Evolutionary conservation across 148 eudicot genomes (phyloP).

Genomic region (Selenicereus undatus): DNA sequence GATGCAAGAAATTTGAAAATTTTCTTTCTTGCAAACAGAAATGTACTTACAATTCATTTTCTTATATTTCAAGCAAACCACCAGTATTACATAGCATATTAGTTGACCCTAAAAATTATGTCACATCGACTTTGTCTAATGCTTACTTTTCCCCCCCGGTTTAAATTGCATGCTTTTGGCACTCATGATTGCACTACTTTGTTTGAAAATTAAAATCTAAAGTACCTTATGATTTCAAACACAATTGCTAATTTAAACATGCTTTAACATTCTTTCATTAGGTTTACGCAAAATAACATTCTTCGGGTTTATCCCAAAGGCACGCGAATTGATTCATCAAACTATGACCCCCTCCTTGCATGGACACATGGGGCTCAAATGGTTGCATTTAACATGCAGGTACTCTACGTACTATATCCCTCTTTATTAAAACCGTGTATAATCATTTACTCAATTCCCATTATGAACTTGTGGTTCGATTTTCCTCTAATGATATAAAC

Average conservation of each 20-base stretch:
- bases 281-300: slow-evolving; percentile 76
- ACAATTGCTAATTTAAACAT: not conserved
- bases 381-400: slow-evolving; percentile 97
- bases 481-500: slow-evolving; percentile 41
- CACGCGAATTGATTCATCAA: slow-evolving; percentile 71
- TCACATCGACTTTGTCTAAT: too few relatives aligned
- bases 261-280: slow-evolving; percentile 21
- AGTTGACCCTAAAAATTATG: too few relatives aligned
- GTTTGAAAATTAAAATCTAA: not conserved
- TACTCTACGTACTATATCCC: slow-evolving; percentile 3
- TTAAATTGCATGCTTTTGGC: not conserved
- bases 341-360: slow-evolving; percentile 70
- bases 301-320: slow-evolving; percentile 87
- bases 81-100: too few relatives aligned
- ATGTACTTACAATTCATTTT: not conserved
- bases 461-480: not conserved
- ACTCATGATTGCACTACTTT: not conserved
- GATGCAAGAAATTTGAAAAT: too few relatives aligned
- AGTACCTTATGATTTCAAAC: not conserved
- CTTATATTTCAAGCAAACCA: not conserved
- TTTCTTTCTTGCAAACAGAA: too few relatives aligned
- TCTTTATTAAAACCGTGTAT: not conserved
- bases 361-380: slow-evolving; percentile 96
- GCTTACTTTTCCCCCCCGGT: not conserved
- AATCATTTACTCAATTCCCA: not conserved